Evolutionary conservation across 2,329 filamentous ascomycete species (phyloP), one percentile per base, ranked within the genome.

Genomic region (Trichoderma koningii): DNA sequence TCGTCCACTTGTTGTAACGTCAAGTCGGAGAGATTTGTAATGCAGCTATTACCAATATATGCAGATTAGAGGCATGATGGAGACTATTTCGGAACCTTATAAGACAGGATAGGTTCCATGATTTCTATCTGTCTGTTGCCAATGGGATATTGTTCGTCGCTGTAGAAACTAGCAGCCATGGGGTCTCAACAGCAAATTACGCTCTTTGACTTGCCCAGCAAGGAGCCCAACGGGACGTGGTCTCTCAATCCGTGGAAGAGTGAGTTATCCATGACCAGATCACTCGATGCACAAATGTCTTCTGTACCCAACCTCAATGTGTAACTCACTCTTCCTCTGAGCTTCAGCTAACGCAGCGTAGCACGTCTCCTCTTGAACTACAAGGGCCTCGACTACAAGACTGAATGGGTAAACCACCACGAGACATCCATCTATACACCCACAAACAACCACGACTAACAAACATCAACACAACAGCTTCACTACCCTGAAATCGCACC

Each of bases 171-270:
- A 30, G 19, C 28, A 55, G 78, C 77, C 75, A 66, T 75, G 34
- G 68, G 74, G 1, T 45, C 59, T 45, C 67, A 71, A 3, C 74
- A 78, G 4, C 74, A 78, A 50, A 77, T 88, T 44, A 76, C 84
- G 9, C 73, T 91, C 1, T 89, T 85, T 69, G 89, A 91, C 72
- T 74, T 91, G 3, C 84, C 87, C 3, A 86, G 80, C 74, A 83
- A 79, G 71, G 75, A 69, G 26, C 73, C 77, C 21, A 78, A 77
- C 17, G 73, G 77, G 45, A 76, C 76, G 7, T 91, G 89, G 89
- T 89, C 87, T 1, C 76, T 85, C 52, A 92, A 91, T 72, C 84
- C 88, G 0, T 91, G 88, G 88, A 91, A 89, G 76, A 62, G 59
- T 62, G 52, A 44, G 17, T 42, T 38, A 10, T 12, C 10, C 34